Evolutionary conservation across 2,329 filamentous ascomycete species (phyloP), one percentile per base, ranked within the genome.

Genomic region (Epichloe coenophiala): DNA sequence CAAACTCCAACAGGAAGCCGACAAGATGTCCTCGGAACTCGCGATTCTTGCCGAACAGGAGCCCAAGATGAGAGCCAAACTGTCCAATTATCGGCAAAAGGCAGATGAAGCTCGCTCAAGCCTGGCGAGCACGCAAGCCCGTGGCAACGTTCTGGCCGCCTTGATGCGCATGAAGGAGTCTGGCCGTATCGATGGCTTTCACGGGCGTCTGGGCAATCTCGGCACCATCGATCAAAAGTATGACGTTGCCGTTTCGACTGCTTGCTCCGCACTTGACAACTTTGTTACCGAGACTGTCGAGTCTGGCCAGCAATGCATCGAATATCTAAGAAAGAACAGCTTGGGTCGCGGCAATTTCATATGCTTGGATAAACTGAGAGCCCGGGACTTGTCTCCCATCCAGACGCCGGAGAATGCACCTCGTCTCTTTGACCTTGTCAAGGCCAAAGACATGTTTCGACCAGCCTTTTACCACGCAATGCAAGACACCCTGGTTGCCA

Each of bases 231-330:
- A 98, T 60, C 77, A 87, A 63, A 88, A 87, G 67, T 98, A 95
- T 65, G 93, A 98, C 61, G 81, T 98, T 42, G 93, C 93, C n/a
- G 95, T 98, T 54, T 98, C 94, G 0, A 98, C 93, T 0, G 94
- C 93, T 11, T 97, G 93, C 58, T 83, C 87, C 44, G 78, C 86
- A 2, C 78, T 98, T 9, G 88, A 98, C 67, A 95, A 97, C 63
- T 90, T 98, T 67, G 91, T 98, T 9, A 95, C 95, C 0, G 93
- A 97, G 60, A 90, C 88, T 1, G 91, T 97, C 13, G 93, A 97
- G 60, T 87, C 89, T 52, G 93, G 90, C 56, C 93, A 98, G 67
- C 90, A 97, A 65, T 98, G 94, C 66, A 97, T 98, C 56, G 93
- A 97, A 63, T 93, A 98, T 62, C 76, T 98, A 12, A 83, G 93